phyloP scores from a whole-genome alignment of 345 rosid genomes.

The Schrenkiella parvula region DNA sequence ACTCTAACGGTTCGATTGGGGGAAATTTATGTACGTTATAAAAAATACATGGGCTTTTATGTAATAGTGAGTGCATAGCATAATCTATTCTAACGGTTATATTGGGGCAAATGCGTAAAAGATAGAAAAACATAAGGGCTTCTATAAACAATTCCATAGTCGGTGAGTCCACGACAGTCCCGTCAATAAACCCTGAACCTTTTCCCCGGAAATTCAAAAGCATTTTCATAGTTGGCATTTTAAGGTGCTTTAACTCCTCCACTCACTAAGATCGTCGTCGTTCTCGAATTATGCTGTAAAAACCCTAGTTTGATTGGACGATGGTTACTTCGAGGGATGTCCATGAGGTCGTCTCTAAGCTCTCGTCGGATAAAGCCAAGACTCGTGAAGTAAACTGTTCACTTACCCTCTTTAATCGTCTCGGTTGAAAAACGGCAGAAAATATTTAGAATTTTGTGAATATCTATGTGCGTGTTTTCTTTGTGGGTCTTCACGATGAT shows the following conservation, averaged over 20 bases:
- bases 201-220: slow-evolving; percentile 5
- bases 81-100: background rate
- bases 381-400: slow-evolving; percentile 57
- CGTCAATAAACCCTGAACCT: slow-evolving; percentile 24
- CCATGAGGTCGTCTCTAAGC: slow-evolving; percentile 77
- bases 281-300: slow-evolving; percentile 23
- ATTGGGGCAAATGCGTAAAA: background rate
- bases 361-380: slow-evolving; percentile 90
- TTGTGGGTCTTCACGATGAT: background rate
- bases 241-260: background rate
- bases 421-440: slow-evolving; percentile 12
- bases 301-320: background rate
- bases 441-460: background rate
- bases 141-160: background rate
- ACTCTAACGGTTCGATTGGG: background rate
- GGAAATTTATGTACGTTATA: background rate
- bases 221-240: background rate
- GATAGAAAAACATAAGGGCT: background rate
- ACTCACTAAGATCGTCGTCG: background rate
- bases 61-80: background rate
- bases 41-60: background rate
- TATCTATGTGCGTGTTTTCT: background rate
- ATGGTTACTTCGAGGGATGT: slow-evolving; percentile 69
- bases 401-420: slow-evolving; percentile 10
- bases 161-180: background rate